Conservation (phyloP, 2,329 filamentous ascomycete genomes). For the Venturia oleaginea region DNA sequence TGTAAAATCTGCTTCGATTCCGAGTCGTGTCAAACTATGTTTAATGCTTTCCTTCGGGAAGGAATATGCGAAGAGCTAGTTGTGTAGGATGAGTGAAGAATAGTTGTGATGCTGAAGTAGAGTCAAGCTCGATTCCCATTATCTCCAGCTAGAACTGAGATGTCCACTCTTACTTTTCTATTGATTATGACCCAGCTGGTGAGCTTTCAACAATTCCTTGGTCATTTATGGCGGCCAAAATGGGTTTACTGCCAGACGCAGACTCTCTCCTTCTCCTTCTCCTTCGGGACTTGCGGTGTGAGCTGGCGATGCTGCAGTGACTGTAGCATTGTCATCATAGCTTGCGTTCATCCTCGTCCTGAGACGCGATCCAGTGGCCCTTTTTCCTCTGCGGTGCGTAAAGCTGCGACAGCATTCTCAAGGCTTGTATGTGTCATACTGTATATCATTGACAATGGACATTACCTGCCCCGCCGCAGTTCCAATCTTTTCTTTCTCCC, state of each 20-base stretch:
- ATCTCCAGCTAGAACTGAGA: too few species aligned
- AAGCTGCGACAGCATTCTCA: not conserved
- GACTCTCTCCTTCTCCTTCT: not conserved
- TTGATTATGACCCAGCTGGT: not conserved
- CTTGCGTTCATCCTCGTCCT: not conserved
- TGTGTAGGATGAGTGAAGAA: too few species aligned
- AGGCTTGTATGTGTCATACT: constrained; percentile 6
- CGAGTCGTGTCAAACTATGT: not conserved
- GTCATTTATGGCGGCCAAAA: not conserved
- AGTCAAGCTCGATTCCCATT: too few species aligned
- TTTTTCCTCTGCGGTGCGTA: not conserved
- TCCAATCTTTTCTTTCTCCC: constrained; percentile 9
- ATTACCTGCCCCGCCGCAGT: not conserved
- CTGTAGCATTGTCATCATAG: not conserved
- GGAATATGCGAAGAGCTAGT: too few species aligned
- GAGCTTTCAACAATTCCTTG: not conserved
- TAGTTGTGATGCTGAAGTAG: too few species aligned
- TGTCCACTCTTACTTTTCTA: not conserved
- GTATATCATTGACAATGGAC: constrained; percentile 3
- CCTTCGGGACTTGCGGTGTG: not conserved
- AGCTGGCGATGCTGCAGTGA: not conserved
- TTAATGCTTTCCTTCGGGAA: not conserved
- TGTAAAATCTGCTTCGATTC: too few species aligned
- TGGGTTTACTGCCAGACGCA: not conserved
- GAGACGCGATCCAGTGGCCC: not conserved